Conservation (phyloP, 2,329 filamentous ascomycete species). For the Diaporthe australafricana region DNA sequence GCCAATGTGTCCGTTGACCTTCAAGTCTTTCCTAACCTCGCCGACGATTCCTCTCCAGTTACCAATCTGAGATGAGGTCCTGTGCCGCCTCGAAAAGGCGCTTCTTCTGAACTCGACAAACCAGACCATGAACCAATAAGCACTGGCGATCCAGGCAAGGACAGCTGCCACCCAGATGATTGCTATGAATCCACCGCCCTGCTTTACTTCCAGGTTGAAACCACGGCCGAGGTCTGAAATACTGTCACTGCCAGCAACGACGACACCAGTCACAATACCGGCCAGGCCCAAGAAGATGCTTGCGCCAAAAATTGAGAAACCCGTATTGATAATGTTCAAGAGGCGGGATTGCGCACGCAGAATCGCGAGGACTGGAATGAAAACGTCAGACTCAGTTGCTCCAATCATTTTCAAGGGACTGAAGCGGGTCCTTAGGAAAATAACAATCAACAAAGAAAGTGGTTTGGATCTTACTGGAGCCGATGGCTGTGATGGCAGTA, state of each 20-base stretch:
- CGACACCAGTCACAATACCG: constrained; percentile 33
- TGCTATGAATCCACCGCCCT: constrained; percentile 38
- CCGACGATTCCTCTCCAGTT: constrained; percentile 41
- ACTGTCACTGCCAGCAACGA: constrained; percentile 31
- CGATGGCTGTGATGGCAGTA: constrained; percentile 38
- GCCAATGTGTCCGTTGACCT: constrained; percentile 22
- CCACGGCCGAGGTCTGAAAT: constrained; percentile 33
- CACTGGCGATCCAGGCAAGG: constrained; percentile 22
- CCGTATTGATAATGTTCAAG: constrained; percentile 34
- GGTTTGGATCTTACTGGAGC: constrained; percentile 27
- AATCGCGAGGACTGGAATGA: constrained; percentile 32
- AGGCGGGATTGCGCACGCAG: constrained; percentile 33
- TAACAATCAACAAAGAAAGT: too few species aligned
- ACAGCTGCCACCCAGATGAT: constrained; percentile 40
- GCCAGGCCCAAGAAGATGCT: constrained; percentile 37
- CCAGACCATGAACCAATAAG: constrained; percentile 42
- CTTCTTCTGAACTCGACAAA: constrained; percentile 42
- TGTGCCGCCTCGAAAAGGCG: constrained; percentile 39
- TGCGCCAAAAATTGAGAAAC: constrained; percentile 34
- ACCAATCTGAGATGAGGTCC: constrained; percentile 39
- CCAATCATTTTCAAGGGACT: background rate
- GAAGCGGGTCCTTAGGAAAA: too few species aligned
- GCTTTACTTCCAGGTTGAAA: constrained; percentile 36
- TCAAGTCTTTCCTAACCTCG: constrained; percentile 40
- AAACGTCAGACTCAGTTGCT: background rate